These are phyloP conservation scores for Parasarocladium wereldwijsianum DNA, from an alignment of 2,329 filamentous ascomycete genomes.

Conservation along the genomic window DNA sequence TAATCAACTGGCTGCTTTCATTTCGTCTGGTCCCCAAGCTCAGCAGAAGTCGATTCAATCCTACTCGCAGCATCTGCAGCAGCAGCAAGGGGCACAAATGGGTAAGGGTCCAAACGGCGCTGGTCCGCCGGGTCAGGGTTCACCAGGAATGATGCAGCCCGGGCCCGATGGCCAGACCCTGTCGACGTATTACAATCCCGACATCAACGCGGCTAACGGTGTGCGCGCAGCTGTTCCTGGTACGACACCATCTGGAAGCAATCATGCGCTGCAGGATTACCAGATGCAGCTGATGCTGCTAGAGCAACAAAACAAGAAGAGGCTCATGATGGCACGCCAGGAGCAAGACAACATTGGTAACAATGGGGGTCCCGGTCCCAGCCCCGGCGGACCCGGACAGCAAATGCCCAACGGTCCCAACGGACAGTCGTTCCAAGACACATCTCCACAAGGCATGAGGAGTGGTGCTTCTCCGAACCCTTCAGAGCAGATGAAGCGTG, in stretches of 20 bases:
- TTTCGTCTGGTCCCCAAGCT: constrained; percentile 38
- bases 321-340: constrained; percentile 62
- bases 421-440: constrained; percentile 49
- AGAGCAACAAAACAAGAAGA: constrained; percentile 71
- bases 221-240: constrained; percentile 42
- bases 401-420: constrained; percentile 38
- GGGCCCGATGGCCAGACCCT: constrained; percentile 50
- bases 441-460: constrained; percentile 54
- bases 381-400: constrained; percentile 34
- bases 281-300: constrained; percentile 70
- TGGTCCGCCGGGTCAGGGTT: constrained; percentile 62
- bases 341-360: constrained; percentile 49
- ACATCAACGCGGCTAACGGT: constrained; percentile 39
- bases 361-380: constrained; percentile 31
- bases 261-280: constrained; percentile 67
- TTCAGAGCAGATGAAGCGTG: constrained; percentile 64
- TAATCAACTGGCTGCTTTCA: constrained; percentile 57
- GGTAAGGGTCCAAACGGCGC: constrained; percentile 60
- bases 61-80: constrained; percentile 72
- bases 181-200: constrained; percentile 45
- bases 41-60: constrained; percentile 77
- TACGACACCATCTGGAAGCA: constrained; percentile 40
- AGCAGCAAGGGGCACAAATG: constrained; percentile 70
- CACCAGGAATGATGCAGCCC: constrained; percentile 59
- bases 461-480: constrained; percentile 64